A percentile compares a stretch with the other conserved stretches of the same genome.
These are phyloP conservation scores for Exophiala sideris DNA, from an alignment of 2,329 filamentous ascomycete species.

Conservation along the genomic window DNA sequence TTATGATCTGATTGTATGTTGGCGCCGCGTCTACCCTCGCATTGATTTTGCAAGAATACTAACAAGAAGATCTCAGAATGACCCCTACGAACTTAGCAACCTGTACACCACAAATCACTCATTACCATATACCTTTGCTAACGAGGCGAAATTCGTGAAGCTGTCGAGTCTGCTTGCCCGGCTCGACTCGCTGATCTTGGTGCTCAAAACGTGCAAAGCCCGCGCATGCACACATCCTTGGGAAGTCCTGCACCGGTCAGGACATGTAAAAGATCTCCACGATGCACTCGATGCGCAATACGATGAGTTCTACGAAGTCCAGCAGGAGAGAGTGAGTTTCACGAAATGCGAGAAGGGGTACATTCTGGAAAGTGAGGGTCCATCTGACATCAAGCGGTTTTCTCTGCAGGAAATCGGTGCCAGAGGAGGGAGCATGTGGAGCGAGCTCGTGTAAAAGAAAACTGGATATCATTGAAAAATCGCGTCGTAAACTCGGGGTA, in stretches of 20 bases:
- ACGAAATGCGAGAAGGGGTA: conserved; percentile 37
- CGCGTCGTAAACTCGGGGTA: too few species aligned
- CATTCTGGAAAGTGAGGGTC: conserved; percentile 36
- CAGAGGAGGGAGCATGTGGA: conserved; percentile 10
- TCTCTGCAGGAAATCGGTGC: background rate
- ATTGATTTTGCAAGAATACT: too few species aligned
- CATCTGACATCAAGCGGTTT: conserved; percentile 16
- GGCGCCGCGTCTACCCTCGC: too few species aligned
- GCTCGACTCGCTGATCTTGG: conserved; percentile 36
- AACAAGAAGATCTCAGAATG: too few species aligned
- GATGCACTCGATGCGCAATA: conserved; percentile 34
- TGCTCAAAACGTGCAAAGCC: conserved; percentile 39
- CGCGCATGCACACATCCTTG: conserved; percentile 37
- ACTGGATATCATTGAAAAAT: too few species aligned
- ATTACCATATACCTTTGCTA: too few species aligned
- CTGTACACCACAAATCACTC: too few species aligned
- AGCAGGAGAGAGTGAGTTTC: conserved; percentile 34
- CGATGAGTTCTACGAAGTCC: conserved; percentile 34
- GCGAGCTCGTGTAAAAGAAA: conserved; percentile 6
- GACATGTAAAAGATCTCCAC: conserved; percentile 30
- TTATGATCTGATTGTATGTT: conserved; percentile 38
- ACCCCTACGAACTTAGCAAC: too few species aligned
- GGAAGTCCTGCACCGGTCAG: conserved; percentile 34
- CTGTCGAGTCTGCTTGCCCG: conserved; percentile 20
- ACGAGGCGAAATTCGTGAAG: background rate